Base-by-base conservation (phyloP, 345 rosid genomes). In the Salix koriyanagi region DNA sequence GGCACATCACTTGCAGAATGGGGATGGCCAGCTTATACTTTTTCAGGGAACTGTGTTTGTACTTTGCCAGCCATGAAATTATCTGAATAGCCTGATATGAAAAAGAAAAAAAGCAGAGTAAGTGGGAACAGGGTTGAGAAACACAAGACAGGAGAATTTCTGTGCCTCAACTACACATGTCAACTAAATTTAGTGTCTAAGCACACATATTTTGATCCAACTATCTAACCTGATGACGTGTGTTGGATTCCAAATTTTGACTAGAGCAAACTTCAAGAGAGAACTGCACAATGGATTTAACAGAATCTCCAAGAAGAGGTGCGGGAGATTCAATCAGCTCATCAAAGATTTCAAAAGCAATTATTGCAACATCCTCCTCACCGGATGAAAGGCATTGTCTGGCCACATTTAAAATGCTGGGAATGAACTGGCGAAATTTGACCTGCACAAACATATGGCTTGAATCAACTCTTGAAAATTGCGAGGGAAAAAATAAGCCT, bases 241-340 rank as follows among this genome's bases (percentile, higher is more conserved):
- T 96, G 79, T 86, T 92, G 14, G 89, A 77, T 79, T 92, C 98
- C 80, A 96, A 84, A 77, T 83, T 91, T 85, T 88, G 91, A 84
- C 88, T 94, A 66, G 97, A 96, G 79, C 94, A 87, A 83, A 96
- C 99, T 87, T 96, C 98, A 80, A 96, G 98, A 80, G 99, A 89
- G 79, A 96, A 94, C 75, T 94, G 96, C 73, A 96, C 97, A 34
- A 96, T 92, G 78, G 98, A 91, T 87, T 87, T 94, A 69, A 96
- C 92, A 65, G 97, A 90, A 72, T 96, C 99, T 67, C 99, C 99
- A 79, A 96, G 98, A 80, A 96, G 93, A 65, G 99, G 97, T 54
- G 99, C 97, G 15, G 98, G 98, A 81, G 99, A 96, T 82, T 96
- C 99, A 77, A 96, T 96, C 76, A 96, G 85, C 85, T 96, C 99